These are phyloP conservation scores for Tolypocladium guangdongense DNA, from an alignment of 2,329 filamentous ascomycete species.

Conservation along the genomic window DNA sequence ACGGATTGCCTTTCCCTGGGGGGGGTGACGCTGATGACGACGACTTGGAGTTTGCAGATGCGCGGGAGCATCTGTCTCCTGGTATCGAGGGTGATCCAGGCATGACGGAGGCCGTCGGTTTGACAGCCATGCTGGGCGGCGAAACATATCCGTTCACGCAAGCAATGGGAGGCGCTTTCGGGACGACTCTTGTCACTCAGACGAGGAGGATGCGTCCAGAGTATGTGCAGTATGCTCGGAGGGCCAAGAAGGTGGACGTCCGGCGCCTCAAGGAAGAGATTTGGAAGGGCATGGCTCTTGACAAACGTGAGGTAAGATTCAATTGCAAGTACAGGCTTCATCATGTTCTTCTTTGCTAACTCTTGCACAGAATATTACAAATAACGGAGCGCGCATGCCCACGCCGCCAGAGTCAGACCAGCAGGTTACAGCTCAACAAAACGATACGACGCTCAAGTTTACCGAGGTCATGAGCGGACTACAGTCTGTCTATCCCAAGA, in stretches of 20 bases:
- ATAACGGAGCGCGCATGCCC: conserved; percentile 4
- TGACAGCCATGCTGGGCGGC: conserved; percentile 38
- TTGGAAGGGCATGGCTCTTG: conserved; percentile 55
- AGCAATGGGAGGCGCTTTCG: conserved; percentile 40
- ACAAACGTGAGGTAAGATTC: conserved; percentile 37
- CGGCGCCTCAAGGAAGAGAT: conserved; percentile 58
- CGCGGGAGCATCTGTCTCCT: conserved; percentile 67
- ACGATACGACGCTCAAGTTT: conserved; percentile 61
- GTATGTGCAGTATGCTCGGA: conserved; percentile 59
- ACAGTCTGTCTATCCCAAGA: conserved; percentile 73
- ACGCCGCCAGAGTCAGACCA: conserved; percentile 19
- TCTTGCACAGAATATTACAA: not conserved
- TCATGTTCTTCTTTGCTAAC: not conserved
- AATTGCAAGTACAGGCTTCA: not conserved
- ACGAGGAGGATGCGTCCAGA: conserved; percentile 53
- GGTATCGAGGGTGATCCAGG: conserved; percentile 40
- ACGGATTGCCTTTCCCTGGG: conserved; percentile 58
- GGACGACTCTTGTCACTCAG: conserved; percentile 57
- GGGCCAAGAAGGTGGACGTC: conserved; percentile 63
- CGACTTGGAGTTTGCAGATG: conserved; percentile 67
- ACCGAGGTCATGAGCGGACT: conserved; percentile 86
- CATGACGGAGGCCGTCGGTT: conserved; percentile 35
- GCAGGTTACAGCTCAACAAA: conserved; percentile 20
- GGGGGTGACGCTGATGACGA: conserved; percentile 53
- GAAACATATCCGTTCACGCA: conserved; percentile 35